Evolutionary conservation across 306 rosid species (phyloP), one percentile per base, ranked within the genome.

Genomic region (Ziziphus jujuba): DNA sequence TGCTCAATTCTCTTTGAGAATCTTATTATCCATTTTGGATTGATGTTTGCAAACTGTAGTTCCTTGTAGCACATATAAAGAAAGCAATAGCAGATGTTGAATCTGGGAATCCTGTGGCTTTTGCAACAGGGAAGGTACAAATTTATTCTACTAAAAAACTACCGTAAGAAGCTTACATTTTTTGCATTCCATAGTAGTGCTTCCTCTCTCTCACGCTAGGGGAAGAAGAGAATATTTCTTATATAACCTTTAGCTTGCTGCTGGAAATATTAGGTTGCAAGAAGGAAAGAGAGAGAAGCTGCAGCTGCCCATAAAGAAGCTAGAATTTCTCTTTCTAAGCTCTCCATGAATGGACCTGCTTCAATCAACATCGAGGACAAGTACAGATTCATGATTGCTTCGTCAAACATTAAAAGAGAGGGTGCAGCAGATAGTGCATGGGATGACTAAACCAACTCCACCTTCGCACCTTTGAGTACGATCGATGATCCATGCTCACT

Each of bases 401-500:
- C 85, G 5, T 48, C 89, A 10, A 63, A 73, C 81, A 59, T 7
- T 62, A 82, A 82, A 72, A 9, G 53, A 74, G 95, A 85, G 80
- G 97, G 97, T 1, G 81, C 88, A 13, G 97, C 97, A 20, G 97
- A 90, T 72, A 76, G 95, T 74, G 97, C 97, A 54, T 90, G 97
- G 97, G 89, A 90, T 63, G 97, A 90, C 69, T 90, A 49, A 28
- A 74, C 52, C 56, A 54, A 75, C 52, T 59, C 52, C 58, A 10
- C 64, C 40, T 9, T 51, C 60, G 58, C 72, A 58, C 61, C 61
- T 65, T 52, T 61, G 61, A 59, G 45, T 55, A 60, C 50, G 78
- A 69, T 36, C 55, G 68, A 63, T 16, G 67, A 25, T 62, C 76
- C 55, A 60, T 78, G 73, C 70, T 56, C 20, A 19, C n/a, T n/a